These are phyloP conservation scores for Malassezia pachydermatis DNA, from an alignment of 1,284 basidiomycete genomes.

Conservation along the genomic window DNA sequence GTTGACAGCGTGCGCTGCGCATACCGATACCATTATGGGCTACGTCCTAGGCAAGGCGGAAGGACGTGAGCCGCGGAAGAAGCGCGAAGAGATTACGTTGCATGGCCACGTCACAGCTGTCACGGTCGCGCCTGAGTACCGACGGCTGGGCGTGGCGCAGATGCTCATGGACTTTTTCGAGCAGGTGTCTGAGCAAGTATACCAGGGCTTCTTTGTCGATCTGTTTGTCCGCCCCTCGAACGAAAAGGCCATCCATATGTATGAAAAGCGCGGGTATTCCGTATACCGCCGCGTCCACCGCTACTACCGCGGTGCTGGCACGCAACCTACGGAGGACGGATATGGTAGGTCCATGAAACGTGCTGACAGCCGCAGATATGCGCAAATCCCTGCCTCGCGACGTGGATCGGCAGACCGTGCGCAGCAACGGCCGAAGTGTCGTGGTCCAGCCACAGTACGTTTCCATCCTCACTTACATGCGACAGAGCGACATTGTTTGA, in stretches of 20 bases:
- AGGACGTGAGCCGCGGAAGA: constrained; percentile 23
- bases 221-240: constrained; percentile 71
- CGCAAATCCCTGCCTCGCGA: constrained; percentile 50
- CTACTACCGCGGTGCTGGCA: constrained; percentile 70
- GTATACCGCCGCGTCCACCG: constrained; percentile 72
- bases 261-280: constrained; percentile 73
- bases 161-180: constrained; percentile 74
- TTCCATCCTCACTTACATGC: background rate
- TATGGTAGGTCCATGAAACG: constrained; percentile 58
- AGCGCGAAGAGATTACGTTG: constrained; percentile 21
- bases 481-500: constrained; percentile 15
- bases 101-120: constrained; percentile 70
- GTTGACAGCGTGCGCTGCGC: constrained; percentile 64
- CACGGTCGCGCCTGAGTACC: constrained; percentile 80
- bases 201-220: constrained; percentile 70
- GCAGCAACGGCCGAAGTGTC: constrained; percentile 27
- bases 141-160: constrained; percentile 67
- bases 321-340: constrained; percentile 67
- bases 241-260: constrained; percentile 59
- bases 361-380: constrained; percentile 60
- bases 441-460: constrained; percentile 38
- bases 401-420: constrained; percentile 23
- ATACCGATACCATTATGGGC: constrained; percentile 23
- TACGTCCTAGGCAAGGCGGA: constrained; percentile 42
- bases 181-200: constrained; percentile 58